Conservation (phyloP, 2,329 filamentous ascomycete species). For the Raffaelea deltoideospora region DNA sequence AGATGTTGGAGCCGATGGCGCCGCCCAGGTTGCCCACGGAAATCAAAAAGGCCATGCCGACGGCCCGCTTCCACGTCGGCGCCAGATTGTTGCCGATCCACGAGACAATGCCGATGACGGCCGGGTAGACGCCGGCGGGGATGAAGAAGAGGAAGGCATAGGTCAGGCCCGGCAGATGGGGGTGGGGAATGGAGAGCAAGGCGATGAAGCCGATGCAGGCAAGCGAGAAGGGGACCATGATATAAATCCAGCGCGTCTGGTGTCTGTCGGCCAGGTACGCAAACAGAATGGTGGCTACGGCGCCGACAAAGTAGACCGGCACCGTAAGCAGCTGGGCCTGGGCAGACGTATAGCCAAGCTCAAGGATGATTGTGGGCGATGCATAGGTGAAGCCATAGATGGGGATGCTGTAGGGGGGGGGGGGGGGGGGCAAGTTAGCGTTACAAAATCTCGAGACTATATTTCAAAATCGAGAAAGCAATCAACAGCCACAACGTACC, state of each 20-base stretch:
- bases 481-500: neutral
- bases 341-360: conserved; percentile 20
- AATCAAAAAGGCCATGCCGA: conserved; percentile 1
- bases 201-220: conserved; percentile 1
- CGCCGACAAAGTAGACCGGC: conserved; percentile 8
- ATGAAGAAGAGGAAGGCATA: conserved; percentile 30
- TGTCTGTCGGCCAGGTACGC: conserved; percentile 1
- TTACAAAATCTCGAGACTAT: too few relatives aligned
- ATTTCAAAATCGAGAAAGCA: neutral
- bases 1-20: conserved; percentile 21
- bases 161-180: too few relatives aligned
- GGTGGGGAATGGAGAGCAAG: conserved; percentile 5
- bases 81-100: conserved; percentile 13
- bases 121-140: too few relatives aligned
- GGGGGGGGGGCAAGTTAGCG: too few relatives aligned
- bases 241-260: conserved; percentile 1
- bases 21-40: conserved; percentile 25
- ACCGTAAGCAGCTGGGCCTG: conserved; percentile 5
- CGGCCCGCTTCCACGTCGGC: neutral
- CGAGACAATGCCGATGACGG: conserved; percentile 34
- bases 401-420: too few relatives aligned
- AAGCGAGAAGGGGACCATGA: too few relatives aligned
- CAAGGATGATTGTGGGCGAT: conserved; percentile 24
- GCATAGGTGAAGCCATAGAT: conserved; percentile 11
- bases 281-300: too few relatives aligned